These are phyloP conservation scores for Dacryopinax spathularia DNA, from an alignment of 768 basidiomycete genomes.

Conservation along the genomic window DNA sequence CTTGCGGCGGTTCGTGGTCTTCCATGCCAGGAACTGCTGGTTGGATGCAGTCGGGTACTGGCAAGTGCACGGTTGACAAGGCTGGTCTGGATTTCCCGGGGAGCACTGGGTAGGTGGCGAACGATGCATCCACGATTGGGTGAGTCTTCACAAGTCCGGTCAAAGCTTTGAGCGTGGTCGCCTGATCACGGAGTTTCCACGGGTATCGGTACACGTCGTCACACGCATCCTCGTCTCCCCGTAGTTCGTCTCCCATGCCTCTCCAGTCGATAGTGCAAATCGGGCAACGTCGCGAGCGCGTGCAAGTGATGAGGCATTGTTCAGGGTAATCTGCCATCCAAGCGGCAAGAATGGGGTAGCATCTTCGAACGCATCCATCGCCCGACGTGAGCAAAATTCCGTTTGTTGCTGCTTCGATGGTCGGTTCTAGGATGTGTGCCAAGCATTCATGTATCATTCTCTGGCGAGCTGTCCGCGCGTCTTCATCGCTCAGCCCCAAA, in stretches of 20 bases:
- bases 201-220: background rate
- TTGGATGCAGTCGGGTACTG: too few species aligned
- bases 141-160: background rate
- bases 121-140: background rate
- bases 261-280: background rate
- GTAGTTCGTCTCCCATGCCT: background rate
- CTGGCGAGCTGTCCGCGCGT: constrained; percentile 21
- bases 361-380: background rate
- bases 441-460: constrained; percentile 29
- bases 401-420: background rate
- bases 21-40: too few species aligned
- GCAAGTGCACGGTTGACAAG: background rate
- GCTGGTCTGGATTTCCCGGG: background rate
- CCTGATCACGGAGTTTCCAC: background rate
- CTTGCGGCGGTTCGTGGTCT: too few species aligned
- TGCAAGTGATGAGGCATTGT: constrained; percentile 4
- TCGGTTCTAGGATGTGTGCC: constrained; percentile 19
- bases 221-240: background rate
- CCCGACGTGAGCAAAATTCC: background rate
- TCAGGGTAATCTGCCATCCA: constrained; percentile 12
- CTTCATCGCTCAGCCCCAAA: constrained; percentile 33
- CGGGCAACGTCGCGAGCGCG: background rate
- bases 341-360: constrained; percentile 7
- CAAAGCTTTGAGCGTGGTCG: background rate
- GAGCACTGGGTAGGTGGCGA: background rate